Evolutionary conservation across 163 green algal genomes (phyloP).

Genomic region (Trebouxia gelatinosa): DNA sequence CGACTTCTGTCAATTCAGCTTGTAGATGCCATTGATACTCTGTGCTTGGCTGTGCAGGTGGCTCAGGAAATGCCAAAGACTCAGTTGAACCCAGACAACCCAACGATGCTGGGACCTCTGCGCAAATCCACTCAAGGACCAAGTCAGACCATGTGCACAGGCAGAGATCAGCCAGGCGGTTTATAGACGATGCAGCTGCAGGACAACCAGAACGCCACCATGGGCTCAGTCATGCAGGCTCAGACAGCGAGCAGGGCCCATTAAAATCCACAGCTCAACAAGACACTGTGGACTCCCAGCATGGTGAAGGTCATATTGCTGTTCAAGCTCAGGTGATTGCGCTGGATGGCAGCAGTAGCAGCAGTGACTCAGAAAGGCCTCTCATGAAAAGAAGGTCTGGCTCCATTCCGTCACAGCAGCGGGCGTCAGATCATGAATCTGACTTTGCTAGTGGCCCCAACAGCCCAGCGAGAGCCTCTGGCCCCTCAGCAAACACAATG

Average conservation of each 20-base stretch:
- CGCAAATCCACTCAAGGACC: too few relatives aligned
- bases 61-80: too few relatives aligned
- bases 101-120: too few relatives aligned
- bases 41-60: too few relatives aligned
- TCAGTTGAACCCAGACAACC: too few relatives aligned
- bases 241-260: not conserved
- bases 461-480: not conserved
- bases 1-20: too few relatives aligned
- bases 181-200: slow-evolving; percentile 6
- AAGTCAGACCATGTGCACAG: too few relatives aligned
- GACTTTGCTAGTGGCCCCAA: too few relatives aligned
- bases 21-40: too few relatives aligned
- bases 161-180: too few relatives aligned
- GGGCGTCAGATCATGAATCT: too few relatives aligned
- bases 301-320: not conserved
- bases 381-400: not conserved
- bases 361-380: not conserved
- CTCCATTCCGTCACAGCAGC: not conserved
- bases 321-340: not conserved
- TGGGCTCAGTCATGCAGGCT: not conserved
- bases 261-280: not conserved
- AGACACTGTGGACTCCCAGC: too few relatives aligned
- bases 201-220: not conserved
- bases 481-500: not conserved
- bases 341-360: not conserved